Conservation (phyloP, 1,139 yeast genomes). For the Blastobotrys arbuscula region DNA sequence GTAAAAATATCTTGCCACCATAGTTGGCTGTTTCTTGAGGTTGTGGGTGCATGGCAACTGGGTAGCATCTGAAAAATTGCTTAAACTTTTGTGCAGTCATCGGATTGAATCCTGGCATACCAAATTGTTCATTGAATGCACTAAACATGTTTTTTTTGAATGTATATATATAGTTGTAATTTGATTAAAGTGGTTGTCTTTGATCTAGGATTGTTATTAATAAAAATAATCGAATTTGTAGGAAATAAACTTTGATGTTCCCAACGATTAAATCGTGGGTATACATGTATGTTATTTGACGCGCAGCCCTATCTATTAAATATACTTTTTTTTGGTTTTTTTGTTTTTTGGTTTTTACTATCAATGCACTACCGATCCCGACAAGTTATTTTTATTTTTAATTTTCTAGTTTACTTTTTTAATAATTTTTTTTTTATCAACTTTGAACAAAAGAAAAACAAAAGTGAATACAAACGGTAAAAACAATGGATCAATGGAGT, state of each 20-base stretch:
- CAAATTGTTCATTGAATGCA: slow-evolving; percentile 14
- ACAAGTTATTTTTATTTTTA: background rate
- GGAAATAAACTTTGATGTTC: no score
- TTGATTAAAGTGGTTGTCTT: no score
- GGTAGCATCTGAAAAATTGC: slow-evolving; percentile 88
- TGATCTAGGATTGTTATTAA: no score
- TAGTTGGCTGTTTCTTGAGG: slow-evolving; percentile 76
- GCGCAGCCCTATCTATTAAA: no score
- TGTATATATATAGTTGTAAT: no score
- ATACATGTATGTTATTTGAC: no score
- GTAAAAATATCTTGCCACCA: slow-evolving; percentile 96
- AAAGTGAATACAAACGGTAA: background rate
- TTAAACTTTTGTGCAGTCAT: slow-evolving; percentile 41
- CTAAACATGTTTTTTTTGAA: slow-evolving; percentile 10
- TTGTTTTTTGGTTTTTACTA: no score
- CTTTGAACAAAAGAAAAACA: background rate
- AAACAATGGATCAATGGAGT: slow-evolving; percentile 1
- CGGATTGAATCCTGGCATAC: slow-evolving; percentile 5
- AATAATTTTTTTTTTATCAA: background rate
- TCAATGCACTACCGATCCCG: no score
- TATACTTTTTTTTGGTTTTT: no score
- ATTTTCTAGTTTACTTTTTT: background rate
- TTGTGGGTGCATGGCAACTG: slow-evolving; percentile 85
- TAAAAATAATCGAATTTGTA: no score
- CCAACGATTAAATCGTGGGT: no score